Evolutionary conservation across 768 basidiomycete genomes (phyloP), one percentile per base, ranked within the genome.

Genomic region (Brasilioporus rufonigricans): DNA sequence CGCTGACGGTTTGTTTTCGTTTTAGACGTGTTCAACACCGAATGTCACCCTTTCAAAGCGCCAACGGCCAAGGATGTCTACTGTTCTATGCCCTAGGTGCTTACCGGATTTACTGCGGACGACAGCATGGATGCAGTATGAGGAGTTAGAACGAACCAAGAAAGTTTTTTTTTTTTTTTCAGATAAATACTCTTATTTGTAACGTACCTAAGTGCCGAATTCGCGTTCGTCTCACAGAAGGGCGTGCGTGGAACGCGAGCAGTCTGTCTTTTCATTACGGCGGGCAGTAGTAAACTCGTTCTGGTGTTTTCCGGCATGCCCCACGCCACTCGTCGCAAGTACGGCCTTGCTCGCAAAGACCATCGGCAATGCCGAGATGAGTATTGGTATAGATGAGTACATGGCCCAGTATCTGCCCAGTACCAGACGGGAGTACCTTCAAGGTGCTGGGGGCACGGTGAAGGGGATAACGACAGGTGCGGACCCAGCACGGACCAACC

Each of bases 21-120:
- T 45, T 49, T 44, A 85, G 83, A 73, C 33, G 82, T 86, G 26
- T 85, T 85, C 75, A 89, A 87, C 70, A 91, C 88, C 14, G 87
- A 91, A 64, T 79, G 79, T 6, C 87, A 89, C 61, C 85, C 84
- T 2, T 81, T 87, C 71, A 75, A 74, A 50, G 86, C 86, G 0
- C 85, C 86, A 0, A 61, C 75, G 0, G 72, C 74, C 23, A 70
- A 74, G 58, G 5, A 55, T 1, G 48, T 53, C 14, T 78, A 78
- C 31, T 77, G 77, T 2, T 72, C 69, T 18, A 18, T 40, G 8
- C 2, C 27, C 26, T 19, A 21, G 21, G n/a, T n/a, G n/a, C n/a
- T n/a, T n/a, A n/a, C n/a, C n/a, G n/a, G n/a, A n/a, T n/a, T n/a
- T n/a, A n/a, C n/a, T n/a, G n/a, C n/a, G n/a, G n/a, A n/a, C n/a